Conservation (phyloP, 2,329 filamentous ascomycete species). For the Colletotrichum graminicola region DNA sequence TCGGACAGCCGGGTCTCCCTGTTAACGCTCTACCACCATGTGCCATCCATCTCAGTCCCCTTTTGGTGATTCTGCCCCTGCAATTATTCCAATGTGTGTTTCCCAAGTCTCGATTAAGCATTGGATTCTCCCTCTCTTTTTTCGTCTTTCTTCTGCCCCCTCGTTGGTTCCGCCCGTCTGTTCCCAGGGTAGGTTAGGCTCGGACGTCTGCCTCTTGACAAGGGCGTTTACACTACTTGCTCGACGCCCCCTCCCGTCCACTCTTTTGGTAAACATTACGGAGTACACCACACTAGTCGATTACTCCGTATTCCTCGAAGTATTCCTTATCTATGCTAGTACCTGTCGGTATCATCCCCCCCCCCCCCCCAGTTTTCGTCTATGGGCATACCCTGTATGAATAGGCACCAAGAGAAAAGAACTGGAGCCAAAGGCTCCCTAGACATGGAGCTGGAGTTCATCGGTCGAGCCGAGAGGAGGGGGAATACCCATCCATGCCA, state of each 20-base stretch:
- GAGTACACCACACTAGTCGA: neutral
- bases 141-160: neutral
- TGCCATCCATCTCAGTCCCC: neutral
- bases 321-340: constrained; percentile 14
- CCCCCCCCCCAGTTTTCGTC: constrained; percentile 14
- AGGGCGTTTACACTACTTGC: constrained; percentile 1
- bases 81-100: constrained; percentile 23
- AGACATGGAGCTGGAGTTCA: neutral
- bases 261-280: constrained; percentile 3
- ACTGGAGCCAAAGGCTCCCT: neutral
- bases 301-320: neutral
- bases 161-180: neutral
- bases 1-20: neutral
- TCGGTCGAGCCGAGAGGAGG: neutral
- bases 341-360: constrained; percentile 22
- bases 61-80: constrained; percentile 7
- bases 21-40: neutral
- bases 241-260: constrained; percentile 17
- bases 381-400: constrained; percentile 1
- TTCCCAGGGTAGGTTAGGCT: neutral
- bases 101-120: constrained; percentile 6
- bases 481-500: constrained; percentile 18
- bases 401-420: neutral
- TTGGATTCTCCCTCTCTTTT: neutral
- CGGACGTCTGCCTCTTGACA: constrained; percentile 24